Evolutionary conservation across 331 rosid genomes (phyloP).

Genomic region (Rhamnella rubrinervis): DNA sequence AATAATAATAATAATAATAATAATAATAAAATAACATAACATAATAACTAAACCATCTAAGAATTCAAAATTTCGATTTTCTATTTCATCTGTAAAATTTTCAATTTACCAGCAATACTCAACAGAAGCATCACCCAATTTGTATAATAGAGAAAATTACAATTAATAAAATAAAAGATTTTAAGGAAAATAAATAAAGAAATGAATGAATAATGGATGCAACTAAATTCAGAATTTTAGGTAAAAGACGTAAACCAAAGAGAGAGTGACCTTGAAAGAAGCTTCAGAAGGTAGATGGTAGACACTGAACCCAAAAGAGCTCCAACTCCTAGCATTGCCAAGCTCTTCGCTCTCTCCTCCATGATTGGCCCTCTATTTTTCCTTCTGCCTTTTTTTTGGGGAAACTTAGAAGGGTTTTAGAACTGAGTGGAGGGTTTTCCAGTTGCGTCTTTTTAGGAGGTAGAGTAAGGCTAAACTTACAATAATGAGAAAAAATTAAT

Average conservation of each 20-base stretch:
- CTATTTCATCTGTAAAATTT: not conserved
- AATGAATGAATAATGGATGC: not conserved
- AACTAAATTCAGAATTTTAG: not conserved
- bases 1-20: no score
- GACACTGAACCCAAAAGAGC: conserved; percentile 79
- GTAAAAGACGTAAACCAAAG: not conserved
- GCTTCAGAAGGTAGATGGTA: conserved; percentile 59
- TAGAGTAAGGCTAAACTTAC: no score
- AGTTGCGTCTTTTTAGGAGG: no score
- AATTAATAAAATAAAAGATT: not conserved
- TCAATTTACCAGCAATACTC: not conserved
- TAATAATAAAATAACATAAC: not conserved
- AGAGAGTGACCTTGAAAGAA: conserved; percentile 56
- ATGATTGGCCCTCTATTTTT: conserved; percentile 1
- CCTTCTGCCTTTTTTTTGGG: not conserved
- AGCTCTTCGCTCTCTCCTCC: conserved; percentile 52
- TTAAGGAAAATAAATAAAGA: not conserved
- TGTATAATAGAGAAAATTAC: not conserved
- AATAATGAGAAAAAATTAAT: no score
- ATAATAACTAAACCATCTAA: not conserved
- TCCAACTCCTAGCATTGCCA: conserved; percentile 68
- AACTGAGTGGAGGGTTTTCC: no score
- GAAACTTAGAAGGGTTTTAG: no score
- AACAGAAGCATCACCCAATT: not conserved
- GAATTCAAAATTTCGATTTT: not conserved